Evolutionary conservation across 495 filamentous ascomycete species (phyloP).

Genomic region (Aspergillus coremiiformis): DNA sequence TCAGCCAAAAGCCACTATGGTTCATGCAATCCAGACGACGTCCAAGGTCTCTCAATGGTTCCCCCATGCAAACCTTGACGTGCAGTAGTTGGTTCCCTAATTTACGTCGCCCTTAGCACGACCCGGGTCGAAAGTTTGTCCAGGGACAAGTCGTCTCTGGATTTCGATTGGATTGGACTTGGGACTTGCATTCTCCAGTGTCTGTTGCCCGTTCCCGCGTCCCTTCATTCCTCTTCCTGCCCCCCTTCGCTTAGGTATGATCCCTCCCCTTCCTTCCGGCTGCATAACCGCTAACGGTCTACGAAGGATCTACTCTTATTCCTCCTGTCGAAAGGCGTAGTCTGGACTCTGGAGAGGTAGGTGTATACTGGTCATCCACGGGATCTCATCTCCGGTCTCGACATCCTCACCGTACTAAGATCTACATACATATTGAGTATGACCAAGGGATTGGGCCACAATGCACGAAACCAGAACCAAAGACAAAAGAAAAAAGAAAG

Average conservation of each 20-base stretch:
- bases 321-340: background rate
- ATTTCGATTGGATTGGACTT: background rate
- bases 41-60: background rate
- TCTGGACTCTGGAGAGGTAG: no score
- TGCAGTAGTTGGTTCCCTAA: background rate
- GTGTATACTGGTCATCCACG: no score
- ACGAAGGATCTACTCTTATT: background rate
- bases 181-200: background rate
- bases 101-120: background rate
- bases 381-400: background rate
- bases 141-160: background rate
- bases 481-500: background rate
- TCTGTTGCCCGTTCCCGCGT: background rate
- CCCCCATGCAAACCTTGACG: background rate
- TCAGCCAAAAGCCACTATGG: background rate
- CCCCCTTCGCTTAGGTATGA: background rate
- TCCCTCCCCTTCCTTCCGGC: background rate
- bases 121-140: conserved; percentile 8
- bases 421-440: background rate
- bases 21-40: conserved; percentile 12
- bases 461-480: background rate
- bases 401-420: background rate
- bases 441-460: no score
- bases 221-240: background rate
- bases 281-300: background rate